Evolutionary conservation across 192 early-diverging fungal species (phyloP), one percentile per base, ranked within the genome.

Genomic region (Allomyces javanicus): DNA sequence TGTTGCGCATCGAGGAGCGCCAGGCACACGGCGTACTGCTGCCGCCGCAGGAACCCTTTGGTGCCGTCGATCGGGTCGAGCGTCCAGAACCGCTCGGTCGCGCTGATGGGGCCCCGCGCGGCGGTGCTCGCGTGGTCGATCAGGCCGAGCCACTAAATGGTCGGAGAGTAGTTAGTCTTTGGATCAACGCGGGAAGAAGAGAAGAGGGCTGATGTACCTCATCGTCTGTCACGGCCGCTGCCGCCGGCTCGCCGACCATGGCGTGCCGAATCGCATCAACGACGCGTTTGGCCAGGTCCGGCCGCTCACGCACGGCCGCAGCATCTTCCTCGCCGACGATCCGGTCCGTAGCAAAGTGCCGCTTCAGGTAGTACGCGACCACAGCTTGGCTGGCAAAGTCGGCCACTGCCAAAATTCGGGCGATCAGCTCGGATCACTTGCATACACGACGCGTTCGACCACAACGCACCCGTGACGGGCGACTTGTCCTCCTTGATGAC

Each of bases 311-410:
- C 10, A 99, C 77, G 64, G 92, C 94, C 67, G 82, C 81, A 0
- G 93, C 83, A 67, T 96, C 92, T 72, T 99, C 96, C 74, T 99
- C 96, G 27, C 93, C 96, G 19, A 97, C 87, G 64, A 99, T 89
- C 25, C 87, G 87, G 72, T 95, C 93, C 22, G 83, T 40, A 17
- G 94, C 92, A 65, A 97, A 96, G 65, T 78, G 72, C 66, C 81
- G 65, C 65, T 82, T 72, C 9, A 99, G 80, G 65, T 88, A 76
- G 1, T 81, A 73, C 77, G 94, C 96, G 44, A 99, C 88, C 10
- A 99, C 84, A 4, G 96, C 94, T 74, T 99, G 96, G 14, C 92
- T 87, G 63, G 90, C 87, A 77, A 85, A 96, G 75, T 99, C 96
- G 19, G 92, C 96, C 44, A 99, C 92, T 82, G 64, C 12, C 45